Base-by-base conservation (phyloP, 1,284 basidiomycete species). In the Melampsora larici-populina region DNA sequence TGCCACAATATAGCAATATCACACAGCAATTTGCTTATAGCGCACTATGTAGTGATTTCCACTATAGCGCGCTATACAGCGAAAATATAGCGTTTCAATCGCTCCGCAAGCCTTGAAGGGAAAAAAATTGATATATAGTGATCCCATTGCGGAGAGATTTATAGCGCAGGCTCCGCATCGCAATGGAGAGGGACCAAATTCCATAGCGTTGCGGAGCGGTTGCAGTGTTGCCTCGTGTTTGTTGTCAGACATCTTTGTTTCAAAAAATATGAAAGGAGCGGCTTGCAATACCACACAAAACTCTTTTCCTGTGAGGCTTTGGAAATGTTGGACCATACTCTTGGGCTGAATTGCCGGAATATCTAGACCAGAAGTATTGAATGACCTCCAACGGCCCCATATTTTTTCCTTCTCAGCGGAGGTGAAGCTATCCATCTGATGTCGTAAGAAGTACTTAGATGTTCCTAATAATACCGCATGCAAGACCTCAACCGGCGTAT, bases 371-470 rank as follows among this genome's bases (percentile, higher is more conserved):
- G 75, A 33, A 1, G 81, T 71, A 58, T 84, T 80, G 13, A 84
- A 29, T 24, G 79, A 81, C 0, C 68, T 69, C 0, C 85, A 80
- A 0, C 81, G 79, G 4, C 82, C 79, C 15, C 71, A 80, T 0
- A 85, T 79, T 0, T 80, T 31, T 11, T 79, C 63, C 76, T 81
- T 81, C 15, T 79, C 40, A 4, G 70, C 40, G 2, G 74, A 49
- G 36, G 78, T 81, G 9, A 80, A 79, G 2, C 80, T 72, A 6
- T 78, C 62, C 0, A 85, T 80, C 0, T 80, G 81, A 79, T 86
- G 84, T 0, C 83, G 79, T 85, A 85, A 85, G 31, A 85, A 81
- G 68, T 86, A 86, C 78, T 86, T 86, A 18, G 85, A 81, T 48
- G 85, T 80, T 0, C 85, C 85, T 0, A 85, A 81, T 0, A 85